Base-by-base conservation (phyloP, 148 eudicot genomes). In the Vaccinium myrtillus region DNA sequence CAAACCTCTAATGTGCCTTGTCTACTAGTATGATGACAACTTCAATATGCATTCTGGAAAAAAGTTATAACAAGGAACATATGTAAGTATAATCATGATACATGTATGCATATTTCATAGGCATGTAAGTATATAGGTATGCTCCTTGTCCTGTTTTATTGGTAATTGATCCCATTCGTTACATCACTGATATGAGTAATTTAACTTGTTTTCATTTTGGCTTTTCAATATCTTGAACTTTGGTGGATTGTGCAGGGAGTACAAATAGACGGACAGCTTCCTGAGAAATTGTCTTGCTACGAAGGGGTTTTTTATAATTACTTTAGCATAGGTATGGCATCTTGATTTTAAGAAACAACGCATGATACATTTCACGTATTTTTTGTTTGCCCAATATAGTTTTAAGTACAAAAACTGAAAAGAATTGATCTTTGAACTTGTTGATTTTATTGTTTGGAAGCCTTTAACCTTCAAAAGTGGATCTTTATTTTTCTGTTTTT, bases 231-330 rank as follows among this genome's bases (percentile, higher is more conserved):
- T 67, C 65, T 8, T 81, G 73, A 82, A 36, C n/a, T 25, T 69
- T 67, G 48, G 79, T 77, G 84, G 46, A 77, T 59, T 79, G 56
- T 89, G 91, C 93, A 95, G 98, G 96, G 87, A 39, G 83, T 87
- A 80, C 90, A 92, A 87, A 79, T 85, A 70, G 93, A 90, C 77
- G 93, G 91, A 67, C 89, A 87, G 71, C 84, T 88, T 73, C 98
- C 99, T 32, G 96, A 94, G 87, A 92, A 94, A 88, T 89, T 93
- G 79, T 80, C 93, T 77, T 94, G 93, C 90, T 94, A 90, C 63
- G 92, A 91, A 75, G 99, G 99, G 87, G 98, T 97, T 83, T 95
- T 94, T 87, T 97, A 97, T 84, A 97, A 97, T 84, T 97, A 97
- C 85, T 97, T 95, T 82, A 97, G 99, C 85, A 87, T 97, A 86